These are phyloP conservation scores for Rhodotorula sp. DNA, from an alignment of 1,284 basidiomycete genomes.

Conservation along the genomic window DNA sequence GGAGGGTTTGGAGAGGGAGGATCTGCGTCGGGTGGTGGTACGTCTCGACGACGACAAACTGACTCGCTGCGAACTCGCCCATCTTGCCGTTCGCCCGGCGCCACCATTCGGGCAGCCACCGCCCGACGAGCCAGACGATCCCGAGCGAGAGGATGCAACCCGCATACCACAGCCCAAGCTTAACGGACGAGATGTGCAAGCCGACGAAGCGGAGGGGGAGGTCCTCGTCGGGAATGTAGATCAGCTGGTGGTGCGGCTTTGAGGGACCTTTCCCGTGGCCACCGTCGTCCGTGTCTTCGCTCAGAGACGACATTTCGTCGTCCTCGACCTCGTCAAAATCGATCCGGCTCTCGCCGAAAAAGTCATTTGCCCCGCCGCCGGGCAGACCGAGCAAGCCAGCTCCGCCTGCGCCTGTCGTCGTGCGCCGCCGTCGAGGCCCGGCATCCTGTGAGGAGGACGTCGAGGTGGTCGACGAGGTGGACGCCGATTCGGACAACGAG, in stretches of 20 bases:
- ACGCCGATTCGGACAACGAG: slow-evolving; percentile 26
- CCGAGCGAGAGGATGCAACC: slow-evolving; percentile 73
- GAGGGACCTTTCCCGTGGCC: slow-evolving; percentile 37
- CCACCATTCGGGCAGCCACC: slow-evolving; percentile 92
- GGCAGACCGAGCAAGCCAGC: slow-evolving; percentile 32
- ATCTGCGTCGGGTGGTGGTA: slow-evolving; percentile 76
- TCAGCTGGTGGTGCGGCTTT: slow-evolving; percentile 62
- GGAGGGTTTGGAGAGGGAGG: slow-evolving; percentile 65
- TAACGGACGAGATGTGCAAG: slow-evolving; percentile 69
- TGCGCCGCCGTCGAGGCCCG: slow-evolving; percentile 28
- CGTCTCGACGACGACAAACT: slow-evolving; percentile 82
- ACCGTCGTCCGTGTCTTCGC: slow-evolving; percentile 40
- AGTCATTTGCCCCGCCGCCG: slow-evolving; percentile 55
- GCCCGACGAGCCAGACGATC: slow-evolving; percentile 73
- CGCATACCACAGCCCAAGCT: slow-evolving; percentile 68
- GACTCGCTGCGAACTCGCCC: slow-evolving; percentile 76
- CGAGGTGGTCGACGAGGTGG: slow-evolving; percentile 33
- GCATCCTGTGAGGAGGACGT: slow-evolving; percentile 26
- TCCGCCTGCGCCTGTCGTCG: slow-evolving; percentile 16
- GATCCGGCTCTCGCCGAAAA: slow-evolving; percentile 71
- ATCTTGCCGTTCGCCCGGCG: slow-evolving; percentile 81
- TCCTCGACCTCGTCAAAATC: slow-evolving; percentile 62
- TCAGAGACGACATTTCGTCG: slow-evolving; percentile 19
- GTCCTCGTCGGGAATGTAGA: slow-evolving; percentile 90
- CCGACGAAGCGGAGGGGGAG: slow-evolving; percentile 82